A percentile compares a stretch with the other conserved stretches of the same genome.
Conservation (phyloP, 2,329 filamentous ascomycete genomes). For the Neofusicoccum laricinum region DNA sequence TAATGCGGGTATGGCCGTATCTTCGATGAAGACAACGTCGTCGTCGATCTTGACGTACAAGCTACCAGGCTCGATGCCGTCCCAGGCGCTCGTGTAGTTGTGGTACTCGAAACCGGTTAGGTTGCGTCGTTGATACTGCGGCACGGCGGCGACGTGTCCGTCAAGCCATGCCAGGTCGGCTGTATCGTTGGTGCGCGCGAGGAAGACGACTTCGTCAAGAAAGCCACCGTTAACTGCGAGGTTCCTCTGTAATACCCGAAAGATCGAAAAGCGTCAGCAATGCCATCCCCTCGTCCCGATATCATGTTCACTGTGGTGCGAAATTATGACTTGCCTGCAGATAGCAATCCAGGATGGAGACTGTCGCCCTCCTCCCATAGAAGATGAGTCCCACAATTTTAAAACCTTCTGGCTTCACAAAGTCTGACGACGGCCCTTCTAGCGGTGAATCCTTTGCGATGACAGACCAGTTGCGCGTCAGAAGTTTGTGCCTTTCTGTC, state of each 20-base stretch:
- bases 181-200: conserved; percentile 36
- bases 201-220: conserved; percentile 41
- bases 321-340: conserved; percentile 20
- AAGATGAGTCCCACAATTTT: conserved; percentile 41
- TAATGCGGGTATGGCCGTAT: conserved; percentile 51
- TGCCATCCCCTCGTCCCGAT: not conserved
- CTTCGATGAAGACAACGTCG: conserved; percentile 41
- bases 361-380: conserved; percentile 31
- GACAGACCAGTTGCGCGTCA: conserved; percentile 34
- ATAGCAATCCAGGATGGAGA: conserved; percentile 42
- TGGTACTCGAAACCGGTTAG: conserved; percentile 16
- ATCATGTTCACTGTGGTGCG: not conserved
- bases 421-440: conserved; percentile 20
- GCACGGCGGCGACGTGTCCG: conserved; percentile 27
- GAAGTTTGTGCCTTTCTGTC: not conserved
- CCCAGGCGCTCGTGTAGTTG: conserved; percentile 19
- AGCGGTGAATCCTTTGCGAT: conserved; percentile 30
- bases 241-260: conserved; percentile 30
- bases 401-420: conserved; percentile 32
- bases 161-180: conserved; percentile 37
- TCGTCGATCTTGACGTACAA: conserved; percentile 45
- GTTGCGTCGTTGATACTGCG: conserved; percentile 26
- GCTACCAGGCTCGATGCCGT: conserved; percentile 22
- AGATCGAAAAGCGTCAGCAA: not conserved
- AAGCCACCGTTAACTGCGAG: conserved; percentile 39